Evolutionary conservation across 2,329 filamentous ascomycete species (phyloP).

Genomic region (Cladosporium colombiae): DNA sequence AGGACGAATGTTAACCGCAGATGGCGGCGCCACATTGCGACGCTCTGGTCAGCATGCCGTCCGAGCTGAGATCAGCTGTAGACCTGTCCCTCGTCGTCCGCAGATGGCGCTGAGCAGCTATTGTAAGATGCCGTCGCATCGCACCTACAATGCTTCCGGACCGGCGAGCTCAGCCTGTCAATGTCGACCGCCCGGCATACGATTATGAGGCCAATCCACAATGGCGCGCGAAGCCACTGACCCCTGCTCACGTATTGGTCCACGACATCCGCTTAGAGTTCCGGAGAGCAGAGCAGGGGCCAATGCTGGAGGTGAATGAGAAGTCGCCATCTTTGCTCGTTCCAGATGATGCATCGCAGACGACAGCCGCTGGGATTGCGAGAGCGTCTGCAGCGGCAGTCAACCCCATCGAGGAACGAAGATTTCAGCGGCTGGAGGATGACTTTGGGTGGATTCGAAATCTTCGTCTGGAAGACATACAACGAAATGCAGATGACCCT

Average conservation of each 20-base stretch:
- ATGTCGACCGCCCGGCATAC: not conserved
- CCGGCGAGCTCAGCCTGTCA: not conserved
- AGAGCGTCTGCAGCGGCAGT: conserved; percentile 29
- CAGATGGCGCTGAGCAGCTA: not conserved
- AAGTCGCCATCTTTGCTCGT: conserved; percentile 38
- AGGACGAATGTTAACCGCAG: not conserved
- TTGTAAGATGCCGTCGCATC: not conserved
- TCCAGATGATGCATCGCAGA: conserved; percentile 31
- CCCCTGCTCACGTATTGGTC: conserved; percentile 43
- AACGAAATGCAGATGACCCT: conserved; percentile 28
- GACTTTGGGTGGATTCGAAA: conserved; percentile 48
- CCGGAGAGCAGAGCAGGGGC: conserved; percentile 31
- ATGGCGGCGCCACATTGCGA: not conserved
- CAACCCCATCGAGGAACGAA: conserved; percentile 41
- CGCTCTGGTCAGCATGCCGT: conserved; percentile 11
- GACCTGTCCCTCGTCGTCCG: not conserved
- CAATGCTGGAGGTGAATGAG: conserved; percentile 43
- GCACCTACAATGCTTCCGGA: not conserved
- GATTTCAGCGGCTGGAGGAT: conserved; percentile 37
- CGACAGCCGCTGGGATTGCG: conserved; percentile 27
- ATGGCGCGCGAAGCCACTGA: conserved; percentile 43
- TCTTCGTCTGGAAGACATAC: conserved; percentile 33
- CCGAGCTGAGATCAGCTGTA: conserved; percentile 11
- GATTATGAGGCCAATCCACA: conserved; percentile 41
- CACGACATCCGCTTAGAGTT: conserved; percentile 36